Conservation (phyloP, 352 stramenopile genomes). For the Globisporangium irregulare region DNA sequence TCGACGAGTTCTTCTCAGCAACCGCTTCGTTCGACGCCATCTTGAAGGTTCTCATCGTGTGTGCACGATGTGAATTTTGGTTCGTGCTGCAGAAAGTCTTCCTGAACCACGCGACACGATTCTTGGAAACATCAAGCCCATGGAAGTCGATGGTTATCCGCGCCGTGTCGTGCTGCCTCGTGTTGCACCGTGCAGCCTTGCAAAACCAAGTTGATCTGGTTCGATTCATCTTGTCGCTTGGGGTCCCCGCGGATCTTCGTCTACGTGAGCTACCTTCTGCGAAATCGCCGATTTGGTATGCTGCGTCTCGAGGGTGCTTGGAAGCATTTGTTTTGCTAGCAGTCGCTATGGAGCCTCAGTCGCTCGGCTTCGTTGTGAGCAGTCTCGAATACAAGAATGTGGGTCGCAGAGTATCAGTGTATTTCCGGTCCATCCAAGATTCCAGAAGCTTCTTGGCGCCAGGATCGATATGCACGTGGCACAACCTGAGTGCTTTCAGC, state of each 20-base stretch:
- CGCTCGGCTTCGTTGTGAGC: conserved; percentile 15
- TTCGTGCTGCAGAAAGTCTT: conserved; percentile 43
- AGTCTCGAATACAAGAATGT: conserved; percentile 11
- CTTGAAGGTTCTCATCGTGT: conserved; percentile 43
- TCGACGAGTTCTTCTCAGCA: conserved; percentile 37
- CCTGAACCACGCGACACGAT: conserved; percentile 29
- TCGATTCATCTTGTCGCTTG: conserved; percentile 43
- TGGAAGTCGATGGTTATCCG: conserved; percentile 51
- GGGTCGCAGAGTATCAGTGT: not conserved
- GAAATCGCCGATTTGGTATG: conserved; percentile 45
- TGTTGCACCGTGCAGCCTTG: conserved; percentile 49
- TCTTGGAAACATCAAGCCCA: conserved; percentile 33
- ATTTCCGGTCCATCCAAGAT: conserved; percentile 23
- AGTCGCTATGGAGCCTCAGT: conserved; percentile 27
- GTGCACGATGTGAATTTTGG: conserved; percentile 48
- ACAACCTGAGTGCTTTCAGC: conserved; percentile 51
- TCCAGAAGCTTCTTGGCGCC: conserved; percentile 25
- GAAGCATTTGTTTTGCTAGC: conserved; percentile 44
- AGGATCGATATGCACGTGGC: conserved; percentile 41
- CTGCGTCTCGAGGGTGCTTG: conserved; percentile 37
- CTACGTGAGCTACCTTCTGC: conserved; percentile 26
- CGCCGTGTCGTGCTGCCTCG: conserved; percentile 36
- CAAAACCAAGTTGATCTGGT: conserved; percentile 40
- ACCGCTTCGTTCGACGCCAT: conserved; percentile 41
- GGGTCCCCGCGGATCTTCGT: conserved; percentile 34